Evolutionary conservation across 2,329 filamentous ascomycete species (phyloP).

Genomic region (Grosmannia clavigera): DNA sequence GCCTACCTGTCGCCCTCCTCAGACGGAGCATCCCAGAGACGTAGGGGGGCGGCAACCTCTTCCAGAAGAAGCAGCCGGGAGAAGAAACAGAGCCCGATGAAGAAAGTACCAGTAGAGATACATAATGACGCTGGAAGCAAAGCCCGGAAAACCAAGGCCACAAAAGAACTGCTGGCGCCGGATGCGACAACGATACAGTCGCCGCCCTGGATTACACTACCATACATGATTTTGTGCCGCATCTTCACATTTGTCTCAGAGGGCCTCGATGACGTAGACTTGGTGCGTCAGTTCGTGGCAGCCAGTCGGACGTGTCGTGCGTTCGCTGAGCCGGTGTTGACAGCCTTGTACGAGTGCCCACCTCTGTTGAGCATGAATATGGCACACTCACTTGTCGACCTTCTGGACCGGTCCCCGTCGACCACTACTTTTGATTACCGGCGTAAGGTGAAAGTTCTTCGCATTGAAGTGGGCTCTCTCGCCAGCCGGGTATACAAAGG

Average conservation of each 20-base stretch:
- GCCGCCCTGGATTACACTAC: conserved; percentile 11
- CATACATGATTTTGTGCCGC: conserved; percentile 50
- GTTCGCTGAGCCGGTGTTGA: conserved; percentile 62
- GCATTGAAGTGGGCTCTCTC: conserved; percentile 51
- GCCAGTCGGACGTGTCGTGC: conserved; percentile 48
- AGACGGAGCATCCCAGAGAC: background rate
- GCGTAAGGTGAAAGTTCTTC: conserved; percentile 57
- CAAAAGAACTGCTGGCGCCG: background rate
- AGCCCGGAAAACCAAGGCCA: background rate
- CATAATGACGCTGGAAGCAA: background rate
- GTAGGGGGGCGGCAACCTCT: background rate
- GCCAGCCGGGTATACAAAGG: conserved; percentile 40
- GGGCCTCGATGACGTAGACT: conserved; percentile 34
- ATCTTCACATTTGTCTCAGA: conserved; percentile 58
- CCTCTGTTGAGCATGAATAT: conserved; percentile 40
- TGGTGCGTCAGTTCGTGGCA: conserved; percentile 51
- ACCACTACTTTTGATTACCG: conserved; percentile 49
- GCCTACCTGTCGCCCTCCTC: conserved; percentile 4
- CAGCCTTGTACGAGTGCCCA: conserved; percentile 58
- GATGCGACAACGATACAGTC: background rate
- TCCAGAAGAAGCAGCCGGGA: background rate
- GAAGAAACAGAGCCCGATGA: background rate
- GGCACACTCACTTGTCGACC: conserved; percentile 30
- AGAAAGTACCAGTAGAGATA: background rate
- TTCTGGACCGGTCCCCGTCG: conserved; percentile 42